A percentile compares a stretch with the other conserved stretches of the same genome.
phyloP scores from a whole-genome alignment of 208 protist species.

The Borovskyia barvae region DNA sequence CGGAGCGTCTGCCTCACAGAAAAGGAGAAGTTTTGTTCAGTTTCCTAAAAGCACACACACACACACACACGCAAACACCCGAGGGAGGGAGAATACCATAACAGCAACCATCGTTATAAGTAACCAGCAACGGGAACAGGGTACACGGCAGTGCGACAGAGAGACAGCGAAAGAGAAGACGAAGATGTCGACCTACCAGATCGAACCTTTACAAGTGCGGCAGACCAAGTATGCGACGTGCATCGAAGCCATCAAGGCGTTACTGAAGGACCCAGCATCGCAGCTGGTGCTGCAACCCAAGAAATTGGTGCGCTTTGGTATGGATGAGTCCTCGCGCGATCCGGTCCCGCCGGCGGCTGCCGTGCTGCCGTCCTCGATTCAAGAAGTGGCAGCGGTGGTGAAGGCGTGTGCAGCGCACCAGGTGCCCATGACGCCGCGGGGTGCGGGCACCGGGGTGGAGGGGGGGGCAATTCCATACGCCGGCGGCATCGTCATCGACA shows the following conservation, averaged over 20 bases:
- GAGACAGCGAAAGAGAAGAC: neutral
- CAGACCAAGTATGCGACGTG: constrained; percentile 36
- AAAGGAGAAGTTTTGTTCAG: too few relatives aligned
- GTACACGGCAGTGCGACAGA: neutral
- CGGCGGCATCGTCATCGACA: constrained; percentile 62
- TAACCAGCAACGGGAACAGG: too few relatives aligned
- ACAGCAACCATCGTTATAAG: too few relatives aligned
- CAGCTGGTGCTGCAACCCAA: constrained; percentile 29
- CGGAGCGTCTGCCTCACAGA: too few relatives aligned
- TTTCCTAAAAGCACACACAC: too few relatives aligned
- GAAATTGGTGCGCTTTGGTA: constrained; percentile 27
- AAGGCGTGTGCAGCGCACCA: constrained; percentile 32
- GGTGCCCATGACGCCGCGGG: constrained; percentile 50
- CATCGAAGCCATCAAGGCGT: constrained; percentile 22
- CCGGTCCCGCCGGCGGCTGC: constrained; percentile 27
- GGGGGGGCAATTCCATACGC: constrained; percentile 52
- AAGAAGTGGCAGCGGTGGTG: constrained; percentile 34
- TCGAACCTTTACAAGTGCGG: constrained; percentile 23
- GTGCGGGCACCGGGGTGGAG: constrained; percentile 50
- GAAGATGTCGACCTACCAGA: constrained; percentile 14
- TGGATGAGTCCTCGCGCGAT: constrained; percentile 32
- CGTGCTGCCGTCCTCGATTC: constrained; percentile 20
- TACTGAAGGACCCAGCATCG: constrained; percentile 30
- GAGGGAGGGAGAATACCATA: too few relatives aligned
- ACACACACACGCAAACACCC: too few relatives aligned